phyloP scores from a whole-genome alignment of 2,329 filamentous ascomycete species.

The Leptographium galeiforme region DNA sequence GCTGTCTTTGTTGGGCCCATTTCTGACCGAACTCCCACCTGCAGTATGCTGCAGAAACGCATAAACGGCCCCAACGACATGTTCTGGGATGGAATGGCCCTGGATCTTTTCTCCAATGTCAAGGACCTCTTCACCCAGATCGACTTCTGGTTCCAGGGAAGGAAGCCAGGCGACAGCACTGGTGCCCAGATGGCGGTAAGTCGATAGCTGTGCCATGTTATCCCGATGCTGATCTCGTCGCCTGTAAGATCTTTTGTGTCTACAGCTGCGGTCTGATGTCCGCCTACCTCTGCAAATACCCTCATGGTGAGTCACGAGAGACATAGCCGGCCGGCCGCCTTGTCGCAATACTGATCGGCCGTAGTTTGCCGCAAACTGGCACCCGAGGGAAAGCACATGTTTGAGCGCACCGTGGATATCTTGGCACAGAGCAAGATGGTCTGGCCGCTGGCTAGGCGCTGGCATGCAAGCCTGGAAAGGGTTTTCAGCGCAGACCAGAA shows the following conservation, averaged over 20 bases:
- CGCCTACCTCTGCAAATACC: conserved; percentile 34
- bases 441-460: conserved; percentile 36
- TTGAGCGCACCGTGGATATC: conserved; percentile 28
- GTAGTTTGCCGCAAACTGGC: conserved; percentile 29
- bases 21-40: not conserved
- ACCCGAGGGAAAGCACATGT: conserved; percentile 28
- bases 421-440: conserved; percentile 31
- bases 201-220: not conserved
- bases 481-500: conserved; percentile 27
- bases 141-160: conserved; percentile 31
- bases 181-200: conserved; percentile 36
- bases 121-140: conserved; percentile 32
- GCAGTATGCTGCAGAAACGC: conserved; percentile 27
- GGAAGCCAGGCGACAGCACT: conserved; percentile 29
- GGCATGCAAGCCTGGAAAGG: conserved; percentile 31
- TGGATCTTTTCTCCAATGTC: conserved; percentile 33
- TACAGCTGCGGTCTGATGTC: conserved; percentile 37
- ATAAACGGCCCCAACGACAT: conserved; percentile 14
- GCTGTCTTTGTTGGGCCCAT: not conserved
- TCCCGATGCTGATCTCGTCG: not conserved
- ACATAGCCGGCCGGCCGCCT: not conserved
- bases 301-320: conserved; percentile 6
- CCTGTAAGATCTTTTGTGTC: conserved; percentile 29
- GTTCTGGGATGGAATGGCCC: conserved; percentile 27
- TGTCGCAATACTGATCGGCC: not conserved